A percentile compares a stretch with the other conserved stretches of the same genome.
Evolutionary conservation across 2,329 filamentous ascomycete genomes (phyloP).

Genomic region (Neophaeococcomyces aloes): DNA sequence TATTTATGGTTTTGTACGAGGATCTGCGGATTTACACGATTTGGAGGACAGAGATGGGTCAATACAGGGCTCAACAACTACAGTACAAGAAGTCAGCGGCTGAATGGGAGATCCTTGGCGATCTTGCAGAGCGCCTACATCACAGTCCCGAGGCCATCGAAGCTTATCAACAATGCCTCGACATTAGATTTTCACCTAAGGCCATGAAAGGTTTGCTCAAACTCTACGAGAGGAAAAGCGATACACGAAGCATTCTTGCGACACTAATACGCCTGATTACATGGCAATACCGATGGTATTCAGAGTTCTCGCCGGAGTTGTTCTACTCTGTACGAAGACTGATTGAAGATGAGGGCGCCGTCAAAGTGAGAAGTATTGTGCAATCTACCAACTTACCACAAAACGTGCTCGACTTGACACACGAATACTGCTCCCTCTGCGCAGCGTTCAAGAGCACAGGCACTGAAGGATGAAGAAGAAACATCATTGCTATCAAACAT

Average conservation of each 20-base stretch:
- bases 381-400: conserved; percentile 92
- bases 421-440: conserved; percentile 90
- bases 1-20: conserved; percentile 99
- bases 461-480: conserved; percentile 58
- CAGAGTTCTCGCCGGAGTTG: conserved; percentile 90
- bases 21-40: conserved; percentile 97
- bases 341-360: conserved; percentile 93
- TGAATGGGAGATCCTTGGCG: conserved; percentile 96
- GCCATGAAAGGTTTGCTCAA: conserved; percentile 76
- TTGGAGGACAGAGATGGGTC: conserved; percentile 95
- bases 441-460: conserved; percentile 92
- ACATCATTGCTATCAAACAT: background rate
- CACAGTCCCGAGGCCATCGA: conserved; percentile 86
- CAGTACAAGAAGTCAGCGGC: conserved; percentile 95
- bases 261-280: conserved; percentile 86
- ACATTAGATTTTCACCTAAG: conserved; percentile 84
- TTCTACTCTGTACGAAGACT: conserved; percentile 79
- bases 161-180: conserved; percentile 79
- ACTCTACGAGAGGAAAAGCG: conserved; percentile 65
- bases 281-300: conserved; percentile 99
- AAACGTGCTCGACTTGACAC: conserved; percentile 83
- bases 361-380: conserved; percentile 94
- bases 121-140: conserved; percentile 83
- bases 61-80: conserved; percentile 84
- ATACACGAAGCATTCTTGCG: conserved; percentile 68